These are phyloP conservation scores for Mortierella antarctica DNA, from an alignment of 192 early-diverging fungal genomes.

Conservation along the genomic window DNA sequence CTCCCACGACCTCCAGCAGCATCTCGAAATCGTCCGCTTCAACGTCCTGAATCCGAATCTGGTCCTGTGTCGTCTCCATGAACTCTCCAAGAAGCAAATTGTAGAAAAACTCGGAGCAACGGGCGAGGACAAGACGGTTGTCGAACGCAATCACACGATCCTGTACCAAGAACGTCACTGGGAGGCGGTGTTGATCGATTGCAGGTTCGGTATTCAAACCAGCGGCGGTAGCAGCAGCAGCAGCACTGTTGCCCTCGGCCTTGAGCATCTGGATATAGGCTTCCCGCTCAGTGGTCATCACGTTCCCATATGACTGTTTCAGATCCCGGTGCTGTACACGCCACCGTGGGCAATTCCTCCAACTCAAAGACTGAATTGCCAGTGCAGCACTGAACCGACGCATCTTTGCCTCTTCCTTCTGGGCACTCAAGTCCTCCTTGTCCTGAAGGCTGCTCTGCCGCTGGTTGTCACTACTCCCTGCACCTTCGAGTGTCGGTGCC, in stretches of 20 bases:
- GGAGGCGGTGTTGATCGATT: not conserved
- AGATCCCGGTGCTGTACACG: slow-evolving; percentile 20
- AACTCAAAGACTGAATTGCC: slow-evolving; percentile 34
- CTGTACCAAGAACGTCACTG: slow-evolving; percentile 22
- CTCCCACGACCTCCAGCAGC: slow-evolving; percentile 25
- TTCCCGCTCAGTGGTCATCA: slow-evolving; percentile 28
- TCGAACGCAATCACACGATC: slow-evolving; percentile 18
- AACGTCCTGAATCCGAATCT: slow-evolving; percentile 22
- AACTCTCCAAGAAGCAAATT: slow-evolving; percentile 22
- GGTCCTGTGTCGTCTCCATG: slow-evolving; percentile 21
- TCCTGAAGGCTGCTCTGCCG: not conserved
- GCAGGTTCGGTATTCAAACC: not conserved
- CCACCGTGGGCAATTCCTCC: slow-evolving; percentile 30
- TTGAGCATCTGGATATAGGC: slow-evolving; percentile 5
- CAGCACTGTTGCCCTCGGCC: not conserved
- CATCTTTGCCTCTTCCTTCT: slow-evolving; percentile 22
- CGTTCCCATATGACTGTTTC: not conserved
- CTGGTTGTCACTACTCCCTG: not conserved
- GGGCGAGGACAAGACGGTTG: slow-evolving; percentile 15
- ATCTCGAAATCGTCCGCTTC: slow-evolving; percentile 33
- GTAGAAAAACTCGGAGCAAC: slow-evolving; percentile 25
- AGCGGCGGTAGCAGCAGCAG: not conserved
- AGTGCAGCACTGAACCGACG: slow-evolving; percentile 40
- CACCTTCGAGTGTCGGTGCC: not conserved
- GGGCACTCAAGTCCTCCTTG: not conserved